Percentiles rank a stretch among this genome's conserved stretches.
These are phyloP conservation scores for Aspergillus latus DNA, from an alignment of 2,329 filamentous ascomycete species.

Conservation along the genomic window DNA sequence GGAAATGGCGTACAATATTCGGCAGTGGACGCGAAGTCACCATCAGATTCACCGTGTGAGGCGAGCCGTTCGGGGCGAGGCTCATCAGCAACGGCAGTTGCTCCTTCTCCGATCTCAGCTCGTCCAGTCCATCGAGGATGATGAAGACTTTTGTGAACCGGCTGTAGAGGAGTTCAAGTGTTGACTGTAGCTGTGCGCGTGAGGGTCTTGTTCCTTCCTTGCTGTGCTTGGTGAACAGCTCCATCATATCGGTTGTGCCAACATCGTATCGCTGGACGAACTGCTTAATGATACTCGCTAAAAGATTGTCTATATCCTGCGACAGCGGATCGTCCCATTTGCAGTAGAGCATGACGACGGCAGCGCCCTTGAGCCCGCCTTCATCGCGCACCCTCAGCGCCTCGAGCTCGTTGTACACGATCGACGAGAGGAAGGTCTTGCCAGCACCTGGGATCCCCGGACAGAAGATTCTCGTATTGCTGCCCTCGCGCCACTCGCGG, in stretches of 20 bases:
- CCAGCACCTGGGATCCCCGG: constrained; percentile 10
- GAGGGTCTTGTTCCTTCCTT: constrained; percentile 1
- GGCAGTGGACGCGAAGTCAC: constrained; percentile 10
- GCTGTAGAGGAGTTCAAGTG: background rate
- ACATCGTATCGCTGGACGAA: constrained; percentile 9
- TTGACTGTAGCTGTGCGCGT: background rate
- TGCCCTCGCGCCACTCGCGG: constrained; percentile 6
- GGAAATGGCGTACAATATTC: constrained; percentile 7
- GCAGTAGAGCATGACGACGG: constrained; percentile 17
- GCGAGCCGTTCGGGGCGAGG: background rate
- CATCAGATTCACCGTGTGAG: constrained; percentile 6
- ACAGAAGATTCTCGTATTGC: constrained; percentile 2
- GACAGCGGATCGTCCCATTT: constrained; percentile 19
- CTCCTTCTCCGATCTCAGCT: constrained; percentile 3
- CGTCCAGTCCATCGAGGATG: constrained; percentile 12
- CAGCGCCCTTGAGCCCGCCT: constrained; percentile 13
- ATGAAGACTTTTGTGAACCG: constrained; percentile 10
- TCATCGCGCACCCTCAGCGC: background rate
- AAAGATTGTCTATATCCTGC: constrained; percentile 7
- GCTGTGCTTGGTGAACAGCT: background rate
- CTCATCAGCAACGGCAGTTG: background rate
- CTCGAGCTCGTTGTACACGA: constrained; percentile 12
- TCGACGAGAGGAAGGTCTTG: constrained; percentile 13
- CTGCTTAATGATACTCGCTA: constrained; percentile 13
- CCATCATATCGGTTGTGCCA: background rate